Evolutionary conservation across 1,284 basidiomycete genomes (phyloP), one percentile per base, ranked within the genome.

Genomic region (Malassezia dermatis): DNA sequence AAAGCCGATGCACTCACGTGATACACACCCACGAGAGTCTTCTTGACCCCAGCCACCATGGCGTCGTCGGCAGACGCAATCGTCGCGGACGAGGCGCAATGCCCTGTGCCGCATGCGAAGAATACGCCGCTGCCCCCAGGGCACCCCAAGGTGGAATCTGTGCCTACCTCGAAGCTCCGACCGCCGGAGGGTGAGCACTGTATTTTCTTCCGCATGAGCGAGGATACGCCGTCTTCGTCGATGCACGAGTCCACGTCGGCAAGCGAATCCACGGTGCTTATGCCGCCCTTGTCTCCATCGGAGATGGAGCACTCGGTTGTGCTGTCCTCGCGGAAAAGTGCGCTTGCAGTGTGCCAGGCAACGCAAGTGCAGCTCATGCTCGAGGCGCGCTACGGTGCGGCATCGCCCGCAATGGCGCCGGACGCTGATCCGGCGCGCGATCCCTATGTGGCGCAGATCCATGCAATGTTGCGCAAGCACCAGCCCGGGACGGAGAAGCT

Each of bases 91-190:
- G 41, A 27, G 24, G 31, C 37, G 13, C 27, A 51, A 7, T 73
- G 71, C 37, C 71, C 71, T 6, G 71, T 73, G 1, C 66, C 70
- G 8, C 71, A 73, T 45, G 68, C 65, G 19, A 59, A 64, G 43
- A 55, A 59, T 26, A 69, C 71, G 48, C 69, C 71, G 2, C 48
- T 73, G 12, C 71, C 71, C 7, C 71, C 71, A 23, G 71, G 71
- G n/a, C 71, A 73, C 42, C 71, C 71, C 6, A 61, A 65, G 12
- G 64, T 66, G 12, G 51, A 61, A 12, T 53, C 58, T 31, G 64
- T 60, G 6, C 53, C 56, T 6, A 54, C 67, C 4, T 71, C 67
- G 4, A 61, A 58, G 13, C 54, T 73, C 7, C 63, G 63, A 35
- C 64, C 68, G 3, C 71, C 71, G n/a, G 58, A 64, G 2, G 70